Base-by-base conservation (phyloP, 345 rosid species). In the Geranium brycei region DNA sequence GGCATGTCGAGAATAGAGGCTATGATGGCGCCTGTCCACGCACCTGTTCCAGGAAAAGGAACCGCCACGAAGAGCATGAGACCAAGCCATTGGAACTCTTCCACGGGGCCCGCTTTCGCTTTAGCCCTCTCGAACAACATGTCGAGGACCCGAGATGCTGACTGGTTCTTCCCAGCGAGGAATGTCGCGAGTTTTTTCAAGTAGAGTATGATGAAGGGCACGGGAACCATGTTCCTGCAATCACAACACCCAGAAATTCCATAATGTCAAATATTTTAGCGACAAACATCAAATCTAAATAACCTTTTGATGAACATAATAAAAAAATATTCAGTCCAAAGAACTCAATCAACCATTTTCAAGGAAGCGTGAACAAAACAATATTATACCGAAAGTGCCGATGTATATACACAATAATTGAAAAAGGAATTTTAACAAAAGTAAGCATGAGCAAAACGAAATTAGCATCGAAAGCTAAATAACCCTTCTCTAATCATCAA, bases 41-140 rank as follows among this genome's bases (percentile, higher is more conserved):
- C 91, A 67, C 98, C 98, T 0, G 98, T 89, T 64, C 96, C 96
- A 67, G 93, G 96, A 69, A 92, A 92, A 31, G 93, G 98, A 69
- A 92, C 96, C 31, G 98, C 90, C 73, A 92, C 95, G 62, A 92
- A 89, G 31, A 89, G 96, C 98, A 89, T 92, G 57, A 91, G 77
- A 0, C 96, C 98, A 30, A 91, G 79, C 95, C 96, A 89, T 59
- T 83, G 91, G 66, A 89, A 89, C 79, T 91, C 98, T 65, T 89
- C 87, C 58, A 89, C 89, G 1, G 93, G 95, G n/a, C 85, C 91
- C 69, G 91, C 92, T 75, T 87, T 91, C 80, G 78, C 76, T 70
- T 87, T 87, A 53, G 88, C 89, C 62, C 78, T 84, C 72, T 82
- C 68, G 66, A 87, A 91, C 17, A 89, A 68, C 68, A 82, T 70